Conservation (phyloP, 2,329 filamentous ascomycete species). For the Tolypocladium album region DNA sequence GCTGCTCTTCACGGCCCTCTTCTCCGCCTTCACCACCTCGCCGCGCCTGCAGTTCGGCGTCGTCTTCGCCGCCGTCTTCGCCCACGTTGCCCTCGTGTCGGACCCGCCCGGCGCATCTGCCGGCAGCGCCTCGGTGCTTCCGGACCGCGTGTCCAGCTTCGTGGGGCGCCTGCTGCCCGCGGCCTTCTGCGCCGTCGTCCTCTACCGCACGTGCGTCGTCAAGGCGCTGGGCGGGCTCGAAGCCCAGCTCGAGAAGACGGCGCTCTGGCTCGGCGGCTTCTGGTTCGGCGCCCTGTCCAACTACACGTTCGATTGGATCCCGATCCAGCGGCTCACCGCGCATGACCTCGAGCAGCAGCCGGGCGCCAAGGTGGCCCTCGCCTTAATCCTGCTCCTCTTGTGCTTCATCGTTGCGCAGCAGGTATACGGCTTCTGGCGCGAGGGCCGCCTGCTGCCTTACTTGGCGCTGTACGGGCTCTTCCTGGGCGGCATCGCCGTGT, state of each 20-base stretch:
- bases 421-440: conserved; percentile 75
- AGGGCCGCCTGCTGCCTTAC: conserved; percentile 69
- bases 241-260: conserved; percentile 79
- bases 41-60: conserved; percentile 77
- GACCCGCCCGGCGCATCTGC: conserved; percentile 74
- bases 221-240: conserved; percentile 61
- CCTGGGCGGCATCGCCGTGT: conserved; percentile 51
- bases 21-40: conserved; percentile 74
- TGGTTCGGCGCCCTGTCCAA: conserved; percentile 95
- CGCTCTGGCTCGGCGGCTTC: conserved; percentile 80
- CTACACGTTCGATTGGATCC: conserved; percentile 90
- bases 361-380: conserved; percentile 72
- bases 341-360: conserved; percentile 86
- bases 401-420: conserved; percentile 60
- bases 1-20: conserved; percentile 61
- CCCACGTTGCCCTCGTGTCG: conserved; percentile 83
- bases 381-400: conserved; percentile 64
- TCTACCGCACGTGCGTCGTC: conserved; percentile 70
- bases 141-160: neutral
- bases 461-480: conserved; percentile 69
- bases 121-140: conserved; percentile 44
- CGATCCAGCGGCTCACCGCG: conserved; percentile 77
- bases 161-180: conserved; percentile 77
- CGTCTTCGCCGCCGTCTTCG: conserved; percentile 72
- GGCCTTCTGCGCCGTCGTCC: conserved; percentile 75